phyloP scores from a whole-genome alignment of 2,329 filamentous ascomycete genomes.

The Stromatinia cepivora region DNA sequence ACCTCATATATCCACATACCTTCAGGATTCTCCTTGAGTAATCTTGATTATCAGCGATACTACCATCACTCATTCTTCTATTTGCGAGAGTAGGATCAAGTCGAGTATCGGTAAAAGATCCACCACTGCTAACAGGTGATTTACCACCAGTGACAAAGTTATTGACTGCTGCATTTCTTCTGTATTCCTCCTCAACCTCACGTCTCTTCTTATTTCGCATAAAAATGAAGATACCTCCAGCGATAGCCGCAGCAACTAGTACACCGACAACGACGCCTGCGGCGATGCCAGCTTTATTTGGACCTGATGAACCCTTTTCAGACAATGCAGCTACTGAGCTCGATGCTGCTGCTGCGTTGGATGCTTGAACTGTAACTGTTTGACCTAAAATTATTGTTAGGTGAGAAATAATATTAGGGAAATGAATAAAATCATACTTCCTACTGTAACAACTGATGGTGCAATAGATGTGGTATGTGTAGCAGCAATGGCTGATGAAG shows the following conservation, averaged over 20 bases:
- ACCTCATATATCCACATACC: conserved; percentile 55
- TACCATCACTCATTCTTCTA: conserved; percentile 86
- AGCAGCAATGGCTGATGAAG: conserved; percentile 20
- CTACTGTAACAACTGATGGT: conserved; percentile 37
- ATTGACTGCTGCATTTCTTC: conserved; percentile 75
- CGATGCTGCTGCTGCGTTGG: conserved; percentile 23
- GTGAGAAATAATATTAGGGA: background rate
- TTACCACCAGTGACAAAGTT: conserved; percentile 69
- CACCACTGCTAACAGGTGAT: conserved; percentile 57
- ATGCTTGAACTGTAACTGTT: conserved; percentile 39
- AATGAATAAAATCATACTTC: conserved; percentile 17
- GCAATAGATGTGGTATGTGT: conserved; percentile 29
- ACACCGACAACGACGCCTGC: conserved; percentile 86
- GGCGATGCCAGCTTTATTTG: conserved; percentile 72
- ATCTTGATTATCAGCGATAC: conserved; percentile 95
- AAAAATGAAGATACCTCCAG: conserved; percentile 71
- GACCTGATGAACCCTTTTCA: conserved; percentile 19
- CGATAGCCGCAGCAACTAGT: conserved; percentile 63
- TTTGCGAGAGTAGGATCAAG: conserved; percentile 80
- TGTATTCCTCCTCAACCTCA: conserved; percentile 81
- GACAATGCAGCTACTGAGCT: conserved; percentile 18
- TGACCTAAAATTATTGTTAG: conserved; percentile 25
- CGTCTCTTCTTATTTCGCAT: conserved; percentile 74
- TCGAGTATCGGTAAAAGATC: conserved; percentile 75
- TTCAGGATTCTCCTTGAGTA: conserved; percentile 95